A percentile compares a stretch with the other conserved stretches of the same genome.
Evolutionary conservation across 169 alveolate species (phyloP).

Genomic region (Ichthyophthirius multifiliis): DNA sequence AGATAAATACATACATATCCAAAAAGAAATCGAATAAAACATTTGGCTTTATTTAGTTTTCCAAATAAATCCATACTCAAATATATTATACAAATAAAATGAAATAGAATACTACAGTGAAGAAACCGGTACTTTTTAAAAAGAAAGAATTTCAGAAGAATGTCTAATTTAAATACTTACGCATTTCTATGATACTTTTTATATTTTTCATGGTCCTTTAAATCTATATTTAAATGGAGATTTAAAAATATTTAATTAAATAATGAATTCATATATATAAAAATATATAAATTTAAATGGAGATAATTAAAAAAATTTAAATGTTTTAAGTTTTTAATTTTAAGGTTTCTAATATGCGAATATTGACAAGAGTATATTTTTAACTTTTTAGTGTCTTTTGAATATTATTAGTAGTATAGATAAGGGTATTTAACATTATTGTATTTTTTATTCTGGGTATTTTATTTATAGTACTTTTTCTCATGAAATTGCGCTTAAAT

Average conservation of each 20-base stretch:
- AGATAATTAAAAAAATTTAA: not conserved
- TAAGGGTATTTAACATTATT: not conserved
- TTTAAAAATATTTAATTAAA: not conserved
- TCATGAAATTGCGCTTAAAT: not conserved
- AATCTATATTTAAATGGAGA: not conserved
- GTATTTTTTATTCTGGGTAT: not conserved
- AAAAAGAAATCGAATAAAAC: slow-evolving; percentile 10
- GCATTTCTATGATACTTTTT: not conserved
- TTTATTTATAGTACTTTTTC: not conserved
- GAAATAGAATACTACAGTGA: not conserved
- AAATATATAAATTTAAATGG: slow-evolving; percentile 1
- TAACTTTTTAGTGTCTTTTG: not conserved
- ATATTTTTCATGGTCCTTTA: not conserved
- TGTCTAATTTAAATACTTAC: not conserved
- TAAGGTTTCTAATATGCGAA: slow-evolving; percentile 1
- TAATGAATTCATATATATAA: not conserved
- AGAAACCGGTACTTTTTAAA: not conserved
- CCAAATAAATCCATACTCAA: not conserved
- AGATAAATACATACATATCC: not conserved
- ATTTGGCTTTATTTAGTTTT: slow-evolving; percentile 6
- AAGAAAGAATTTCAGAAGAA: not conserved
- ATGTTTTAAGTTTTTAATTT: not conserved
- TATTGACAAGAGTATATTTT: not conserved
- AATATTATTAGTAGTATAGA: slow-evolving; percentile 1
- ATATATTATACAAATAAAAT: not conserved